A percentile compares a stretch with the other conserved stretches of the same genome.
Evolutionary conservation across 306 rosid species (phyloP).

Genomic region (Sindora glabra): DNA sequence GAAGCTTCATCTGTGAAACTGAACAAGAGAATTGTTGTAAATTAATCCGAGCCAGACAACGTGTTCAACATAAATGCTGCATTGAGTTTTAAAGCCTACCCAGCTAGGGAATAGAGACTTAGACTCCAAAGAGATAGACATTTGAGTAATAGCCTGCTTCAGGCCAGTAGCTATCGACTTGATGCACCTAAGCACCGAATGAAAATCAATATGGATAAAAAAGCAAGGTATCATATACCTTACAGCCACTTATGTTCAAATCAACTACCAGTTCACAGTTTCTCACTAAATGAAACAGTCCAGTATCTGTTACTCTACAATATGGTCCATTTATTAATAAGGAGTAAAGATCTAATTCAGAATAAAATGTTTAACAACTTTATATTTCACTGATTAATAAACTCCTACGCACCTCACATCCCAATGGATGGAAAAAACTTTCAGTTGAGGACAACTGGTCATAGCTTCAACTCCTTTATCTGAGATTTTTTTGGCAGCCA

Average conservation of each 20-base stretch:
- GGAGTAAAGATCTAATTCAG: not conserved
- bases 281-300: constrained; percentile 36
- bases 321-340: constrained; percentile 3
- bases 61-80: not conserved
- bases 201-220: not conserved
- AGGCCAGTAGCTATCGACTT: constrained; percentile 60
- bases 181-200: constrained; percentile 48
- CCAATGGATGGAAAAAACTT: constrained; percentile 65
- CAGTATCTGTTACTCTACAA: constrained; percentile 61
- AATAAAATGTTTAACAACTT: not conserved
- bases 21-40: constrained; percentile 16
- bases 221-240: constrained; percentile 44
- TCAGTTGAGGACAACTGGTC: constrained; percentile 48
- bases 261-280: constrained; percentile 55
- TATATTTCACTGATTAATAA: not conserved
- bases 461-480: constrained; percentile 71
- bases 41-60: constrained; percentile 7
- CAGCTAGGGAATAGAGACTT: constrained; percentile 73
- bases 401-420: constrained; percentile 58
- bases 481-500: constrained; percentile 81
- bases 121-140: constrained; percentile 55
- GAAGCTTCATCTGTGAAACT: constrained; percentile 74
- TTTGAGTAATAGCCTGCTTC: constrained; percentile 44
- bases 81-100: constrained; percentile 36
- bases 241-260: constrained; percentile 84